These are phyloP conservation scores for Plantago major DNA, from an alignment of 257 asterid genomes.

Conservation along the genomic window DNA sequence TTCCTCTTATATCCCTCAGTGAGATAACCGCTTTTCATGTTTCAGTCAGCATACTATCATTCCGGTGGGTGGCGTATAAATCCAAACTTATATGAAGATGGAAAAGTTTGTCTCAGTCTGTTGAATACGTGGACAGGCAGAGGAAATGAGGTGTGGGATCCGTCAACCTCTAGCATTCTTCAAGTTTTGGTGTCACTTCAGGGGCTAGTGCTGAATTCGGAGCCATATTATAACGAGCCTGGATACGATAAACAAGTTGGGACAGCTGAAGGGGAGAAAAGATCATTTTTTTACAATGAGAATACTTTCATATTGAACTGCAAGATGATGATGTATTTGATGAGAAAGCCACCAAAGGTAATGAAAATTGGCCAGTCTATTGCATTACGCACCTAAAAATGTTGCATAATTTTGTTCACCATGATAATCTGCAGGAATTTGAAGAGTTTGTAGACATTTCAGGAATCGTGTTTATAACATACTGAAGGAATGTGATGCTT, in stretches of 20 bases:
- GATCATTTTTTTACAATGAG: slow-evolving; percentile 85
- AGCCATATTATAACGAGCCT: slow-evolving; percentile 95
- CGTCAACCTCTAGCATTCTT: slow-evolving; percentile 89
- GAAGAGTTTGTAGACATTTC: slow-evolving; percentile 82
- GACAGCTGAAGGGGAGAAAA: slow-evolving; percentile 96
- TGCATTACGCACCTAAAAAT: neutral
- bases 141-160: slow-evolving; percentile 96
- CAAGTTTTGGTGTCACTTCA: slow-evolving; percentile 97
- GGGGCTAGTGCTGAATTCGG: slow-evolving; percentile 84
- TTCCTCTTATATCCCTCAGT: neutral
- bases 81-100: slow-evolving; percentile 96
- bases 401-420: neutral
- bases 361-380: slow-evolving; percentile 7
- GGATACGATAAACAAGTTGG: slow-evolving; percentile 93
- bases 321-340: slow-evolving; percentile 86
- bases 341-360: slow-evolving; percentile 93
- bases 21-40: slow-evolving; percentile 11
- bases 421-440: slow-evolving; percentile 54
- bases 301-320: slow-evolving; percentile 83
- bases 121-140: slow-evolving; percentile 95
- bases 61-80: slow-evolving; percentile 99
- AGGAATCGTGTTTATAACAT: slow-evolving; percentile 72
- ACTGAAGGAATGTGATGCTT: slow-evolving; percentile 88
- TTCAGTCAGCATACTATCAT: slow-evolving; percentile 87
- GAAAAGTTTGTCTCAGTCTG: slow-evolving; percentile 96